Percentiles rank a stretch among this genome's conserved stretches.
Evolutionary conservation across 2,329 filamentous ascomycete species (phyloP).

Genomic region (Volutella citrinella): DNA sequence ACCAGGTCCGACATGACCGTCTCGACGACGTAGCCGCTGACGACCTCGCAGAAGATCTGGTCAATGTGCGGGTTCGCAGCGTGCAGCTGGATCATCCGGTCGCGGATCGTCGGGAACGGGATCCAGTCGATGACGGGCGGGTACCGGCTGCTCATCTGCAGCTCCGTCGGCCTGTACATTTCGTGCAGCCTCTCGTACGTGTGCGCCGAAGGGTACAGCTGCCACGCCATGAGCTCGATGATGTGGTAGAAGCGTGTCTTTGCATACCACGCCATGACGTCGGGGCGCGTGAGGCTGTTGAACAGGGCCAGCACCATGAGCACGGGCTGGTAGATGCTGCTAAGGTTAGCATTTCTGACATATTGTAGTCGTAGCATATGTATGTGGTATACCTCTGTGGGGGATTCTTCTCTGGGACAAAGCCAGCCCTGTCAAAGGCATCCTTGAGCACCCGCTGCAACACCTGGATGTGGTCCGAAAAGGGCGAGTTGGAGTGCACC

Average conservation of each 20-base stretch:
- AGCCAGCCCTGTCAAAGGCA: slow-evolving; percentile 18
- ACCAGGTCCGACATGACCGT: slow-evolving; percentile 27
- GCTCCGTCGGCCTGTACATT: slow-evolving; percentile 25
- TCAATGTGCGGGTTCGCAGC: slow-evolving; percentile 30
- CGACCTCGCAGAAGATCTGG: slow-evolving; percentile 31
- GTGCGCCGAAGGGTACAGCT: slow-evolving; percentile 25
- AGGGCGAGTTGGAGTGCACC: slow-evolving; percentile 26
- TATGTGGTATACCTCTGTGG: slow-evolving; percentile 11
- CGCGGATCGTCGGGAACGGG: slow-evolving; percentile 27
- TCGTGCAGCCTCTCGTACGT: slow-evolving; percentile 27
- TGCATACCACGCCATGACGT: slow-evolving; percentile 37
- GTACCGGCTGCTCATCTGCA: slow-evolving; percentile 22
- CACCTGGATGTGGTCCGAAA: slow-evolving; percentile 29
- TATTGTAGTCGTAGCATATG: no score
- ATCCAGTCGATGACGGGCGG: slow-evolving; percentile 31
- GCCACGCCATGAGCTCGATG: slow-evolving; percentile 32
- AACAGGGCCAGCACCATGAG: slow-evolving; percentile 31
- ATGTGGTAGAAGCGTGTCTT: slow-evolving; percentile 36
- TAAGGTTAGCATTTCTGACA: slow-evolving; percentile 1
- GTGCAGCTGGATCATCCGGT: slow-evolving; percentile 27
- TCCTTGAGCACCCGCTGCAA: slow-evolving; percentile 22
- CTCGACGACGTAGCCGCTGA: slow-evolving; percentile 31
- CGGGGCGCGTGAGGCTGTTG: slow-evolving; percentile 33
- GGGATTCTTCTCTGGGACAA: slow-evolving; percentile 12
- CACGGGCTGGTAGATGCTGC: slow-evolving; percentile 26